phyloP scores from a whole-genome alignment of 2,329 filamentous ascomycete genomes.

The Ustilaginoidea virens region DNA sequence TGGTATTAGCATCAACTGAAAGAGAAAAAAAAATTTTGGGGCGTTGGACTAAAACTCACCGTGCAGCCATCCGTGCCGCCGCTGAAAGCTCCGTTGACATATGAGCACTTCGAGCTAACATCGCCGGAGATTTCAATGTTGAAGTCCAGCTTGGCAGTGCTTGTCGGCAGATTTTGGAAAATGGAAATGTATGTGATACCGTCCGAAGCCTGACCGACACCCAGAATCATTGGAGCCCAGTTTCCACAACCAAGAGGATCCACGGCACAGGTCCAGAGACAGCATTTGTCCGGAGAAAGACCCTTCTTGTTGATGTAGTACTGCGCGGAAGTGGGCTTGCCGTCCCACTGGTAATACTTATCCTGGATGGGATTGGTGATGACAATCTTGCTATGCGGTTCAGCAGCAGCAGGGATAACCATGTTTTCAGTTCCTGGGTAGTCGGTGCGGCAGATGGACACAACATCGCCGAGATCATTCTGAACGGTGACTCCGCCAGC shows the following conservation, averaged over 20 bases:
- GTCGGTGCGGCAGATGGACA: slow-evolving; percentile 82
- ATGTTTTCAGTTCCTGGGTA: slow-evolving; percentile 88
- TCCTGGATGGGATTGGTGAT: slow-evolving; percentile 62
- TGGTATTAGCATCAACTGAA: background rate
- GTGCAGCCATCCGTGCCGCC: slow-evolving; percentile 56
- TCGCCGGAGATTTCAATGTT: slow-evolving; percentile 64
- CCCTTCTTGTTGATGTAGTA: slow-evolving; percentile 92
- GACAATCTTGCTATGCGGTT: slow-evolving; percentile 40
- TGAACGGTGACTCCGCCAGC: slow-evolving; percentile 54
- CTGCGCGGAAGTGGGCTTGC: slow-evolving; percentile 67
- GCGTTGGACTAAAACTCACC: slow-evolving; percentile 37
- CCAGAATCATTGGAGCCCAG: slow-evolving; percentile 76
- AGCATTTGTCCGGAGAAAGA: slow-evolving; percentile 48
- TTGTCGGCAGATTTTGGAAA: slow-evolving; percentile 72
- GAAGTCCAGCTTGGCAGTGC: slow-evolving; percentile 53
- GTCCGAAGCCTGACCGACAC: slow-evolving; percentile 52
- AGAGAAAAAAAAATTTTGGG: background rate
- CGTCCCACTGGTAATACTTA: slow-evolving; percentile 66
- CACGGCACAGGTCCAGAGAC: slow-evolving; percentile 49
- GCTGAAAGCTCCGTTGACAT: slow-evolving; percentile 46
- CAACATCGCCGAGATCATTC: slow-evolving; percentile 54
- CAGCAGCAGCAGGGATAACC: slow-evolving; percentile 58
- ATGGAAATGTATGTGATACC: slow-evolving; percentile 67
- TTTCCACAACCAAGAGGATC: slow-evolving; percentile 51
- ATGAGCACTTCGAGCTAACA: slow-evolving; percentile 42